Evolutionary conservation across 768 basidiomycete species (phyloP), one percentile per base, ranked within the genome.

Genomic region (Mycena kentingensis): DNA sequence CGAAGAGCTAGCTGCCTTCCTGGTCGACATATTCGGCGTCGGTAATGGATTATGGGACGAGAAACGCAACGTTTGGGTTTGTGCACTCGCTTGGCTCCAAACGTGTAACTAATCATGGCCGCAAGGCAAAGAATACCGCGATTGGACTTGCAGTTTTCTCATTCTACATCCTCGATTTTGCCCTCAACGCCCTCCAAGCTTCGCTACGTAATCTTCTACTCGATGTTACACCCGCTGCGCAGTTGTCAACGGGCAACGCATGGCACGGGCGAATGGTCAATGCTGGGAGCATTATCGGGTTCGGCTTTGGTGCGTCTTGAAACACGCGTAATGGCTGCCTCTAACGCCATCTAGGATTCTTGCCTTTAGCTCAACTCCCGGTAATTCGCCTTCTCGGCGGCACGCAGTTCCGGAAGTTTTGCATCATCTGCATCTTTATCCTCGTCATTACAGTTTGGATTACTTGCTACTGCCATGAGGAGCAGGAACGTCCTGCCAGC

Each of bases 191-290:
- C 4, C 71, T 96, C 39, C 93, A 96, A 77, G 92, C 91, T 2
- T 96, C 93, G 11, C 75, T 98, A 28, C 78, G 94, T 44, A 97
- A 97, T 69, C 82, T 99, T n/a, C 77, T 98, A 12, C 78, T 99
- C 52, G 97, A 99, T 66, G 73, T 96, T 45, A 83, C 92, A 0
- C 95, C 97, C 5, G 82, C 90, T 13, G 82, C 86, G 55, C 96
- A 98, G 67, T 81, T 98, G 12, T 93, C 87, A 50, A 80, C 85
- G n/a, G 93, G 88, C 4, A 99, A 98, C 72, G 97, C 97, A 28
- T 99, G 96, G 94, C 94, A 98, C 56, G 90, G 95, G 39, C 79
- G 93, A 55, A 97, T 98, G 90, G 88, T 85, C 37, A 93, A 98
- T 65, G 85, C 93, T n/a, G 97, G 94, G 19, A 98, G 97, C 65